Evolutionary conservation across 352 stramenopile genomes (phyloP).

Genomic region (Phytophthora crassamura): DNA sequence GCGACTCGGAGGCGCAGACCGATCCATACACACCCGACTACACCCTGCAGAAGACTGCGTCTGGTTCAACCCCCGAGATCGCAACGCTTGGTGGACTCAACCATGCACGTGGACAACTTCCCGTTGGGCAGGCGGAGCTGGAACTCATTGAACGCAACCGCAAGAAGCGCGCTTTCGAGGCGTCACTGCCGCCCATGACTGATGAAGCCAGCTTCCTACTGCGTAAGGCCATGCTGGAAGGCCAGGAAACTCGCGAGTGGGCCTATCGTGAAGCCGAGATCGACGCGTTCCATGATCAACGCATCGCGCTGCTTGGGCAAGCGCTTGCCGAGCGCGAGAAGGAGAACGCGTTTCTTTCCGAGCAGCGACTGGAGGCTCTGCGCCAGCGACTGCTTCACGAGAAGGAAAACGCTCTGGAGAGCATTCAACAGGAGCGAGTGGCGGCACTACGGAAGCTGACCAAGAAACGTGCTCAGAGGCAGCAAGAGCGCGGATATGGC

Average conservation of each 20-base stretch:
- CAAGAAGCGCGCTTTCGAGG: slow-evolving; percentile 87
- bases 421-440: slow-evolving; percentile 89
- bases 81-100: slow-evolving; percentile 79
- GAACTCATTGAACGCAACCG: slow-evolving; percentile 92
- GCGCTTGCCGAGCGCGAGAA: slow-evolving; percentile 90
- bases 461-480: slow-evolving; percentile 77
- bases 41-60: slow-evolving; percentile 70
- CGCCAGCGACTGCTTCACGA: slow-evolving; percentile 79
- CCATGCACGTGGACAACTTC: slow-evolving; percentile 72
- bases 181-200: slow-evolving; percentile 92
- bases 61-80: slow-evolving; percentile 79
- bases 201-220: slow-evolving; percentile 93
- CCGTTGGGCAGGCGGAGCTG: slow-evolving; percentile 84
- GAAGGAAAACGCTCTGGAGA: slow-evolving; percentile 77
- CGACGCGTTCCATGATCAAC: slow-evolving; percentile 82
- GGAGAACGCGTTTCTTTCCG: slow-evolving; percentile 91
- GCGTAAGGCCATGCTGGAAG: slow-evolving; percentile 93
- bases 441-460: slow-evolving; percentile 91
- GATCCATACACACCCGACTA: slow-evolving; percentile 94
- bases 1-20: slow-evolving; percentile 94
- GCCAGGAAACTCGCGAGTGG: slow-evolving; percentile 92
- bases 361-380: slow-evolving; percentile 91
- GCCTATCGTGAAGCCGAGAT: slow-evolving; percentile 91
- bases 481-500: slow-evolving; percentile 31
- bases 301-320: slow-evolving; percentile 78